Base-by-base conservation (phyloP, 140 eudicot genomes). In the Ambrosia hybrid region DNA sequence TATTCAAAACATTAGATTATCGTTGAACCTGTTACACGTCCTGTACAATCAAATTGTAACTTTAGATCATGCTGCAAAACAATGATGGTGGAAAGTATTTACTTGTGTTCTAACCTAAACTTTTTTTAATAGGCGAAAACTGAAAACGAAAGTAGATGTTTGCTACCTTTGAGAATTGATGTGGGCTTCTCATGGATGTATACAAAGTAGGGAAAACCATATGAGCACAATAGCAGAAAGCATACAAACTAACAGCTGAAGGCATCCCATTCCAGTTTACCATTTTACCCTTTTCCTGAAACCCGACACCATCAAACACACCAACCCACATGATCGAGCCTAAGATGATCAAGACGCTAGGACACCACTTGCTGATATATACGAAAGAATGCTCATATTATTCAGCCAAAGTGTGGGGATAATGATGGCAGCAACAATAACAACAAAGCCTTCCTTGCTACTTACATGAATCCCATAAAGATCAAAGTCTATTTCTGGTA, bases 401-500 rank as follows among this genome's bases (percentile, higher is more conserved):
- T 21, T 21, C 26, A 21, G 26, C 26, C 26, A 21, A 21, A 21
- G 26, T 21, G 26, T 21, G 26, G 26, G 26, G 26, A 21, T 21
- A 21, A 57, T 57, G 12, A 57, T 57, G 2, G 63, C 5, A 16
- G 13, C 63, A 57, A 16, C 30, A 11, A 57, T 57, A 16, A 57
- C 26, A 21, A 21, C 26, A 21, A 21, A 21, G 26, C 26, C 26
- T 21, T 21, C 26, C 26, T 21, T 21, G 26, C 26, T 21, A 21
- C 26, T 21, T 21, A 21, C 26, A 21, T 21, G 26, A 21, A 57
- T 57, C 63, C 88, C 87, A 16, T 4, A 17, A 48, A 84, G 11
- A 13, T 83, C 71, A 73, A 67, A 57, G 6, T 55, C 70, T 69
- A 81, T 55, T 15, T 70, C 10, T 16, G 96, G 96, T 0, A 83